Percentiles rank a stretch among this genome's conserved stretches.
Conservation (phyloP, 805 yeast species). For the Torulaspora microellipsoides region DNA sequence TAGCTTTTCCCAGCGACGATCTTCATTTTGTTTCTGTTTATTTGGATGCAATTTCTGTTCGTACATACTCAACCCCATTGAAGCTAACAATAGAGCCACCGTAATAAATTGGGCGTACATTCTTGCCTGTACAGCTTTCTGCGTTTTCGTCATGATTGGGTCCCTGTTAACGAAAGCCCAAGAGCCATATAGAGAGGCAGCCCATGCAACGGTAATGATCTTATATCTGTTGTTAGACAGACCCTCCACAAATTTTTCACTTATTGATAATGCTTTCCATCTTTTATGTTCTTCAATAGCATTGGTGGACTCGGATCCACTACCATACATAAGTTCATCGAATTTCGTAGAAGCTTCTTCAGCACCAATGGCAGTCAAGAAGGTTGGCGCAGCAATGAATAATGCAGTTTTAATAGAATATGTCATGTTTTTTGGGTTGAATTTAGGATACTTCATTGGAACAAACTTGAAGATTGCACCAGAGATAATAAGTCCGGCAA, state of each 20-base stretch:
- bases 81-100: slow-evolving; percentile 62
- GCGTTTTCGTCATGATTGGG: slow-evolving; percentile 66
- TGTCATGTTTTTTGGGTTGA: slow-evolving; percentile 40
- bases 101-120: slow-evolving; percentile 87
- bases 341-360: slow-evolving; percentile 67
- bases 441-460: slow-evolving; percentile 43
- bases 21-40: slow-evolving; percentile 33
- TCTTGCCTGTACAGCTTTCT: slow-evolving; percentile 83
- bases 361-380: slow-evolving; percentile 57
- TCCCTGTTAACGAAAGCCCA: slow-evolving; percentile 72
- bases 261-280: slow-evolving; percentile 47
- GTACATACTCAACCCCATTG: slow-evolving; percentile 61
- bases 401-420: slow-evolving; percentile 61
- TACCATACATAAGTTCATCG: slow-evolving; percentile 57
- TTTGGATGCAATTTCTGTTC: slow-evolving; percentile 52
- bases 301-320: slow-evolving; percentile 37
- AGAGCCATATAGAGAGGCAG: slow-evolving; percentile 72
- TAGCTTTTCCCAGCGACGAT: slow-evolving; percentile 46
- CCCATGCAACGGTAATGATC: slow-evolving; percentile 72
- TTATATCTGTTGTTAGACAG: slow-evolving; percentile 56
- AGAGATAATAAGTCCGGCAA: slow-evolving; percentile 54
- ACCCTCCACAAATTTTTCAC: slow-evolving; percentile 48
- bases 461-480: slow-evolving; percentile 49
- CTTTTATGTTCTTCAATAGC: slow-evolving; percentile 43
- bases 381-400: slow-evolving; percentile 63